Evolutionary conservation across 208 protist species (phyloP).

Genomic region (Porcisia deanei): DNA sequence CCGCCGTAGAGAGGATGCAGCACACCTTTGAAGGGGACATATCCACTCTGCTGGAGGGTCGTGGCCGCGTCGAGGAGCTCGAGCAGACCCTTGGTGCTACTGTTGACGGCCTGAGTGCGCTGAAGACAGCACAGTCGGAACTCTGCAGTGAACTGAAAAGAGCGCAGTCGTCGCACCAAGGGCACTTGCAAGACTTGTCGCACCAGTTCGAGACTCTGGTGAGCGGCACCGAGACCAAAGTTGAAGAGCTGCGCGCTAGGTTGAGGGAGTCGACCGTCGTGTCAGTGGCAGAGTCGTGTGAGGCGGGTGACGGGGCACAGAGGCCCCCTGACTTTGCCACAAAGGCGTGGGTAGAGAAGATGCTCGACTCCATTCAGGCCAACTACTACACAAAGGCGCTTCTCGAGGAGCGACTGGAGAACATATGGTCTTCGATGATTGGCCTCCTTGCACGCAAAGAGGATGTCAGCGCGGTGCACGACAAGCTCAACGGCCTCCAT

Average conservation of each 20-base stretch:
- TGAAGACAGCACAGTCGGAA: neutral
- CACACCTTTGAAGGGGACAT: neutral
- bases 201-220: conserved; percentile 4
- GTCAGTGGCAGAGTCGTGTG: neutral
- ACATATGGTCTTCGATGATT: conserved; percentile 68
- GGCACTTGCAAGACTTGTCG: neutral
- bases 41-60: neutral
- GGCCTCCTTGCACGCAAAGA: conserved; percentile 69
- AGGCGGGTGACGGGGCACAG: neutral
- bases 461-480: conserved; percentile 55
- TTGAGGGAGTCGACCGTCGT: neutral
- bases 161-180: neutral
- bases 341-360: conserved; percentile 14
- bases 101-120: conserved; percentile 3
- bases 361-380: conserved; percentile 18
- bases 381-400: conserved; percentile 40
- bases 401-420: conserved; percentile 76
- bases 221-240: neutral
- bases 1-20: conserved; percentile 5
- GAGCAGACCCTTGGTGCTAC: neutral
- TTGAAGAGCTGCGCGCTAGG: neutral
- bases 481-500: conserved; percentile 58
- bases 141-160: neutral
- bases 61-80: neutral
- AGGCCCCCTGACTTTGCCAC: neutral